Conservation (phyloP, 1,139 yeast species). For the Chernovozyma aurita region DNA sequence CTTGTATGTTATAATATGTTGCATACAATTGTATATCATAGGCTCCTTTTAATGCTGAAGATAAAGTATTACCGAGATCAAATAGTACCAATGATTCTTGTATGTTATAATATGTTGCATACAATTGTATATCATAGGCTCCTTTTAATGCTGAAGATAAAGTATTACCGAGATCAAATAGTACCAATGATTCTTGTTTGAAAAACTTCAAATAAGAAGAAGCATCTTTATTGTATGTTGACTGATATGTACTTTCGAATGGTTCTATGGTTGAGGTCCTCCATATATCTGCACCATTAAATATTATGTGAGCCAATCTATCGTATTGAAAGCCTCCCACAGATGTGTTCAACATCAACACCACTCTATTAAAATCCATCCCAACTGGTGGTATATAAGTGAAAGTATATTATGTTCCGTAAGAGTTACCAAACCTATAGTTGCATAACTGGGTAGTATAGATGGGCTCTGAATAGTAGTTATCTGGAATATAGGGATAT, state of each 20-base stretch:
- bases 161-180: too few species aligned
- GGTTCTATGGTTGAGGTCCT: conserved; percentile 74
- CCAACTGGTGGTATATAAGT: conserved; percentile 30
- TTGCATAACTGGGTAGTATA: conserved; percentile 33
- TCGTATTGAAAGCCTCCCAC: conserved; percentile 62
- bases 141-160: too few species aligned
- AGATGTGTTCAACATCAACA: conserved; percentile 45
- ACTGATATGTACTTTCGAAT: conserved; percentile 18
- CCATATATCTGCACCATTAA: conserved; percentile 62
- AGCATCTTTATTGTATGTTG: conserved; percentile 52
- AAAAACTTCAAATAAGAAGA: conserved; percentile 45
- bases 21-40: conserved; percentile 47
- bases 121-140: too few species aligned
- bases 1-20: conserved; percentile 34
- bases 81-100: conserved; percentile 23
- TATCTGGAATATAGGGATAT: conserved; percentile 15
- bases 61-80: conserved; percentile 56
- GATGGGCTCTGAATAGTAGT: conserved; percentile 38
- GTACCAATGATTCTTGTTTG: too few species aligned
- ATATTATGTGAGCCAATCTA: conserved; percentile 55
- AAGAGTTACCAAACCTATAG: conserved; percentile 53
- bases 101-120: too few species aligned
- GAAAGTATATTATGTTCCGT: conserved; percentile 49
- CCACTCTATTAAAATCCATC: conserved; percentile 46
- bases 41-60: conserved; percentile 47